These are phyloP conservation scores for Crassisporium funariophilum DNA, from an alignment of 768 basidiomycete genomes.

Conservation along the genomic window DNA sequence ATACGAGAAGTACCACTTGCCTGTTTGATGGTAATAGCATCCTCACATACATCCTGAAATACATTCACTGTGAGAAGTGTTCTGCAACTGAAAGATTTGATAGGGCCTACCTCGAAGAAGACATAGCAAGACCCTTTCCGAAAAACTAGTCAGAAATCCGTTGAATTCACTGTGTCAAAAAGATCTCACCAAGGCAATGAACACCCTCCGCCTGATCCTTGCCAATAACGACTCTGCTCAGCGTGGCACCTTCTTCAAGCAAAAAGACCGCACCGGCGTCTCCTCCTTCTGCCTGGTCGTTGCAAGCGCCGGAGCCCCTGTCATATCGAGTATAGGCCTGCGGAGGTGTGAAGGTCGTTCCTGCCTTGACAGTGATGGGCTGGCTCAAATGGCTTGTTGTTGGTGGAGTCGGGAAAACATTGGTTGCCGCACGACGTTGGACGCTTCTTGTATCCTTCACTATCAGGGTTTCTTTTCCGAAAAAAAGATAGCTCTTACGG, in stretches of 20 bases:
- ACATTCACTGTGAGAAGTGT: neutral
- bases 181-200: slow-evolving; percentile 37
- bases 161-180: neutral
- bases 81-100: neutral
- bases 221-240: slow-evolving; percentile 42
- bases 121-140: slow-evolving; percentile 30
- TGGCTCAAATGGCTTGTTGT: slow-evolving; percentile 35
- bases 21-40: slow-evolving; percentile 45
- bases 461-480: too few relatives aligned
- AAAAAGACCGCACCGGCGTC: slow-evolving; percentile 43
- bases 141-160: too few relatives aligned
- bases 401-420: slow-evolving; percentile 36
- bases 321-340: slow-evolving; percentile 39
- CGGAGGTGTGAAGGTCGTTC: slow-evolving; percentile 36
- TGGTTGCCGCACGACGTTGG: slow-evolving; percentile 36
- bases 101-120: slow-evolving; percentile 32
- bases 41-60: slow-evolving; percentile 37
- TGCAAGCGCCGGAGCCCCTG: slow-evolving; percentile 41
- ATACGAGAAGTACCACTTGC: slow-evolving; percentile 36
- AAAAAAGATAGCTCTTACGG: too few relatives aligned
- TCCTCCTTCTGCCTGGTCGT: slow-evolving; percentile 38
- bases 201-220: slow-evolving; percentile 43
- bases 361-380: slow-evolving; percentile 35
- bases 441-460: too few relatives aligned
- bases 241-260: slow-evolving; percentile 40